Evolutionary conservation across 75 land plant genomes (phyloP).

Genomic region (Azolla pinnata): DNA sequence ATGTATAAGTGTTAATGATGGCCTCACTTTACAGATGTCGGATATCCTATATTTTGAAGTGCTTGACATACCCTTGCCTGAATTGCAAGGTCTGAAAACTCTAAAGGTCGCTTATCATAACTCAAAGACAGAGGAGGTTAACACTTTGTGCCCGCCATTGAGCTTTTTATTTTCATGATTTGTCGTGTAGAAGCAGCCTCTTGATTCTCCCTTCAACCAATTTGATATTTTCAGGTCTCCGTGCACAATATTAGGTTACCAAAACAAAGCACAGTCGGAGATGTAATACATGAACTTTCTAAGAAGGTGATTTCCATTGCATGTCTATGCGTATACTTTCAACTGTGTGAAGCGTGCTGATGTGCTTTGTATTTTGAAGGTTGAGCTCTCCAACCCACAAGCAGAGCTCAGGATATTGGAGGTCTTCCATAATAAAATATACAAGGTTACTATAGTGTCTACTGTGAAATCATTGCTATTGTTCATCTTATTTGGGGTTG

Average conservation of each 20-base stretch:
- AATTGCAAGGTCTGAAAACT: conserved; percentile 85
- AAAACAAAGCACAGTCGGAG: conserved; percentile 14
- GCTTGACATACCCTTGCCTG: conserved; percentile 89
- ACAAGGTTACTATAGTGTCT: too few relatives aligned
- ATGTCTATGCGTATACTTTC: too few relatives aligned
- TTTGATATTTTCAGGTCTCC: conserved; percentile 6
- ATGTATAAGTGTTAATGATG: too few relatives aligned
- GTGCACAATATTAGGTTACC: conserved; percentile 10
- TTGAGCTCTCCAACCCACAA: conserved; percentile 24
- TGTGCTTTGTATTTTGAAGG: conserved; percentile 15
- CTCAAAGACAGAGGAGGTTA: conserved; percentile 44
- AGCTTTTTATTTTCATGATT: too few relatives aligned
- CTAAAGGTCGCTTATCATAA: conserved; percentile 88
- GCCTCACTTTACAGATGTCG: conserved; percentile 49
- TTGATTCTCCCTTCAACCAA: too few relatives aligned
- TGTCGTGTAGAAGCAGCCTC: too few relatives aligned
- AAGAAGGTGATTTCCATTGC: background rate
- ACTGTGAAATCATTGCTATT: too few relatives aligned
- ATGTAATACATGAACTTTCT: conserved; percentile 12
- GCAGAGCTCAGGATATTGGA: conserved; percentile 24
- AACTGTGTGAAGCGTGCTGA: too few relatives aligned
- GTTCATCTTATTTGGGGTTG: too few relatives aligned
- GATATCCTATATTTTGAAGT: conserved; percentile 94
- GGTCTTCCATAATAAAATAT: conserved; percentile 27
- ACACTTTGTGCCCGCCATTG: too few relatives aligned